Evolutionary conservation across 2,329 filamentous ascomycete species (phyloP).

Genomic region (Chaetomium globosum): DNA sequence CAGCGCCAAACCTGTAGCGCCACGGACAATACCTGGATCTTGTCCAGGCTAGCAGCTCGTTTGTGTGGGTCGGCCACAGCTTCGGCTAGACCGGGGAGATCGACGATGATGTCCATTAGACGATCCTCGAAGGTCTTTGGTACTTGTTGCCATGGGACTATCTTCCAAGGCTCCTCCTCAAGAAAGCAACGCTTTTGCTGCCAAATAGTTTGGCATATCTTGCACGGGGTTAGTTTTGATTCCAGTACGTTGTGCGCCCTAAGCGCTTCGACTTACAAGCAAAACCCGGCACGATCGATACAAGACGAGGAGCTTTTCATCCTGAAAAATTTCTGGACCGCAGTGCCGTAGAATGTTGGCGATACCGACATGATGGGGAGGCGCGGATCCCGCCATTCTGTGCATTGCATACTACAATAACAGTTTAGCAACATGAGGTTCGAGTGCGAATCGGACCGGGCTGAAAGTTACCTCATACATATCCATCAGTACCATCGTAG

Average conservation of each 20-base stretch:
- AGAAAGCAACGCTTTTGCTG: slow-evolving; percentile 15
- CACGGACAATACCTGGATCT: neutral
- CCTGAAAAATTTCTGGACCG: slow-evolving; percentile 6
- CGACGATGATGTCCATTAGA: slow-evolving; percentile 12
- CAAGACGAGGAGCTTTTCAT: neutral
- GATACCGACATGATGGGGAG: slow-evolving; percentile 19
- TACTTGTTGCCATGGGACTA: slow-evolving; percentile 2
- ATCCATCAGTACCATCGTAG: slow-evolving; percentile 6
- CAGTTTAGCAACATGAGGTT: neutral
- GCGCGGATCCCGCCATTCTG: neutral
- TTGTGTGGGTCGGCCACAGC: neutral
- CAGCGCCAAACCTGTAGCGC: slow-evolving; percentile 12
- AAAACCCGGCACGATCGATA: slow-evolving; percentile 9
- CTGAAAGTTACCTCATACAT: slow-evolving; percentile 15
- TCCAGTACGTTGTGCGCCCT: neutral
- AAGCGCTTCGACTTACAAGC: slow-evolving; percentile 13
- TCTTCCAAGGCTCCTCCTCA: slow-evolving; percentile 13
- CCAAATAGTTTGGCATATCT: slow-evolving; percentile 11
- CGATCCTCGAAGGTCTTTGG: slow-evolving; percentile 19
- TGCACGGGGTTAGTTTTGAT: neutral
- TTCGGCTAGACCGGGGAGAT: slow-evolving; percentile 13
- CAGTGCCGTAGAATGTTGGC: slow-evolving; percentile 12
- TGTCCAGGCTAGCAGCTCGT: slow-evolving; percentile 8
- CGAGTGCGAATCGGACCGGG: neutral
- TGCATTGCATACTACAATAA: slow-evolving; percentile 1